Conservation (phyloP, 495 filamentous ascomycete species). For the Aspergillus incahuasiensis region DNA sequence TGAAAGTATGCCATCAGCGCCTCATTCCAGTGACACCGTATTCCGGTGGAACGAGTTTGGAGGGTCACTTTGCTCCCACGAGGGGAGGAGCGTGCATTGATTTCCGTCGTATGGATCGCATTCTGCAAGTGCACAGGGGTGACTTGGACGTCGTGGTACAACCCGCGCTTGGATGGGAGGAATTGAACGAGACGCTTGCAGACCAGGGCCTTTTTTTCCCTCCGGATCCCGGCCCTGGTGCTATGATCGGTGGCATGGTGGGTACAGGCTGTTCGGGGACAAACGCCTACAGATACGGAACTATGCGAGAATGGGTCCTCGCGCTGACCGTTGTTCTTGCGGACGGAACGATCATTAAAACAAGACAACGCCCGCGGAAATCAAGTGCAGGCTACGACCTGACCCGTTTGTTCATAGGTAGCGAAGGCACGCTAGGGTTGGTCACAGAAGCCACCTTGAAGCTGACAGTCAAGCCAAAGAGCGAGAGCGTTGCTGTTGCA, state of each 20-base stretch:
- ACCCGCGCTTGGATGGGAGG: conserved; percentile 61
- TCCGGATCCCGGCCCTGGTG: conserved; percentile 62
- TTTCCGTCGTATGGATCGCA: conserved; percentile 59
- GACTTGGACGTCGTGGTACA: conserved; percentile 66
- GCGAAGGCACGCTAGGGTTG: conserved; percentile 61
- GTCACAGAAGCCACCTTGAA: conserved; percentile 62
- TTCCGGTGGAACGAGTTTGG: conserved; percentile 59
- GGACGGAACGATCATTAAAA: conserved; percentile 63
- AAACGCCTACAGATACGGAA: conserved; percentile 64
- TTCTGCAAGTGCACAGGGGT: conserved; percentile 50
- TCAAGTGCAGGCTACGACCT: conserved; percentile 65
- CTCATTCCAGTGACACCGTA: conserved; percentile 61
- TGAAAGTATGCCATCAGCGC: conserved; percentile 59
- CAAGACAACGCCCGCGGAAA: conserved; percentile 59
- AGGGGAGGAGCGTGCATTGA: conserved; percentile 60
- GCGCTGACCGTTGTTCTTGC: conserved; percentile 60
- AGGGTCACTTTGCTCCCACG: conserved; percentile 60
- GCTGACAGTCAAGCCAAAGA: conserved; percentile 58
- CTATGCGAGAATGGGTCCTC: conserved; percentile 66
- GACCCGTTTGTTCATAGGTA: conserved; percentile 58
- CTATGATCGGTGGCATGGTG: conserved; percentile 67
- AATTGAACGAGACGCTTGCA: conserved; percentile 53
- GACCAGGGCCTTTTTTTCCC: conserved; percentile 60
- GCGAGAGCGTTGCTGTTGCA: conserved; percentile 58
- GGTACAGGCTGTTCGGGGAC: conserved; percentile 63